Evolutionary conservation across 1,284 basidiomycete species (phyloP).

Genomic region (Cryptococcus floricola): DNA sequence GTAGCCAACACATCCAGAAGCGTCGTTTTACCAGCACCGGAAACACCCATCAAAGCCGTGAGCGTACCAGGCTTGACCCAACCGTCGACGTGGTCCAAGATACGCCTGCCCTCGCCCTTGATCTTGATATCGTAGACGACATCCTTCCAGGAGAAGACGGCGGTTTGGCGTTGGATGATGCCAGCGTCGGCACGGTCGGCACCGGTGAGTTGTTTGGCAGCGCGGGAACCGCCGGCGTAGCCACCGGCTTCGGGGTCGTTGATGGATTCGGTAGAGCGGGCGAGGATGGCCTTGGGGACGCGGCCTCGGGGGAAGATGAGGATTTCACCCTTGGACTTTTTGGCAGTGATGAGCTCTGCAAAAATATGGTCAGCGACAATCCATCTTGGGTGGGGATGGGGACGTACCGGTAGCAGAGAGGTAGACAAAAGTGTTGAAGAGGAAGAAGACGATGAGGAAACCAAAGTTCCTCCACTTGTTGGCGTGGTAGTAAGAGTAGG

Average conservation of each 20-base stretch:
- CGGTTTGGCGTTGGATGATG: constrained; percentile 48
- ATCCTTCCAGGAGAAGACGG: constrained; percentile 51
- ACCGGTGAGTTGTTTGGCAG: constrained; percentile 1
- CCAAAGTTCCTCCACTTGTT: constrained; percentile 68
- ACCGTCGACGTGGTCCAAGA: constrained; percentile 76
- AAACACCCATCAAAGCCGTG: constrained; percentile 60
- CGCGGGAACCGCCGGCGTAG: constrained; percentile 4
- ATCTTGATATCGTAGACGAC: constrained; percentile 61
- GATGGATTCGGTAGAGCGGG: constrained; percentile 9
- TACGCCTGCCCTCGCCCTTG: constrained; percentile 57
- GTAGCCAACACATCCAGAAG: constrained; percentile 78
- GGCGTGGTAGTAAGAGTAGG: constrained; percentile 60
- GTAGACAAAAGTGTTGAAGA: constrained; percentile 54
- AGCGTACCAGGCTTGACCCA: constrained; percentile 77
- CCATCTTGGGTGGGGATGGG: not conserved
- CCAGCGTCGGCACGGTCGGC: constrained; percentile 18
- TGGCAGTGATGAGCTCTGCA: constrained; percentile 51
- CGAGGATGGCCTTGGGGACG: constrained; percentile 37
- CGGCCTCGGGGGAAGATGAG: constrained; percentile 52
- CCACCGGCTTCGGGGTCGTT: constrained; percentile 17
- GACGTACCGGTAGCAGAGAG: constrained; percentile 53
- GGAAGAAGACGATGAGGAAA: constrained; percentile 56
- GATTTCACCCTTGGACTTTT: constrained; percentile 54
- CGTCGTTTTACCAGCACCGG: constrained; percentile 73
- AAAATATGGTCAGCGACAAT: not conserved